phyloP scores from a whole-genome alignment of 164 flowering plant species.

The Echeveria elegans region DNA sequence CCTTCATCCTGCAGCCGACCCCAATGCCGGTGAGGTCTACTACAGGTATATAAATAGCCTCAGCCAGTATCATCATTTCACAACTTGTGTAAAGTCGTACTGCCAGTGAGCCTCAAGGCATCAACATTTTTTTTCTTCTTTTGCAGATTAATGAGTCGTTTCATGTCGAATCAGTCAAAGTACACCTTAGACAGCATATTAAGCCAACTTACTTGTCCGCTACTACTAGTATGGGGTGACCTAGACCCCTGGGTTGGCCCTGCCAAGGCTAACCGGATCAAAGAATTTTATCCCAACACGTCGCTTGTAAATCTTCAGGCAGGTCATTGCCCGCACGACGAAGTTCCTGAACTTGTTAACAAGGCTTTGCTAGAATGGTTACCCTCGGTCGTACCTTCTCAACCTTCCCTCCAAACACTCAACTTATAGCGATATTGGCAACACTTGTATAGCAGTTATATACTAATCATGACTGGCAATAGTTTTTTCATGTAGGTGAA shows the following conservation, averaged over 20 bases:
- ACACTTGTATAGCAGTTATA: not conserved
- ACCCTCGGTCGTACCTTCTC: constrained; percentile 31
- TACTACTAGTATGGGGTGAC: constrained; percentile 91
- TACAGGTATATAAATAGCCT: constrained; percentile 46
- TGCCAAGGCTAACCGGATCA: constrained; percentile 69
- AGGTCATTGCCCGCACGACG: constrained; percentile 98
- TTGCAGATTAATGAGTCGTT: constrained; percentile 79
- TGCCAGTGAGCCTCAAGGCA: not conserved
- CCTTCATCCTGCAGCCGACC: constrained; percentile 72
- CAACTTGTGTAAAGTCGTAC: not conserved
- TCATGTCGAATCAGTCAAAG: constrained; percentile 65
- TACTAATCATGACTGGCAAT: no score
- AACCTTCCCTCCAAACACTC: constrained; percentile 24
- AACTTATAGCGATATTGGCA: constrained; percentile 8
- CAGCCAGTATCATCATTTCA: not conserved
- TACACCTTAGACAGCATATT: constrained; percentile 69
- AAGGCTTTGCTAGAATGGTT: constrained; percentile 66
- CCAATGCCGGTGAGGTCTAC: constrained; percentile 95
- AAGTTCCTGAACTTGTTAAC: constrained; percentile 84
- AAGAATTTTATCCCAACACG: constrained; percentile 76
- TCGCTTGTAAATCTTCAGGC: constrained; percentile 74
- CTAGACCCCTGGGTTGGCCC: constrained; percentile 99
- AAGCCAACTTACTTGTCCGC: constrained; percentile 66
- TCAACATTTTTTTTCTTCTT: not conserved
- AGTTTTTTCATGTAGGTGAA: no score